Evolutionary conservation across 106 monocot species (phyloP).

Genomic region (Apostasia ramifera): DNA sequence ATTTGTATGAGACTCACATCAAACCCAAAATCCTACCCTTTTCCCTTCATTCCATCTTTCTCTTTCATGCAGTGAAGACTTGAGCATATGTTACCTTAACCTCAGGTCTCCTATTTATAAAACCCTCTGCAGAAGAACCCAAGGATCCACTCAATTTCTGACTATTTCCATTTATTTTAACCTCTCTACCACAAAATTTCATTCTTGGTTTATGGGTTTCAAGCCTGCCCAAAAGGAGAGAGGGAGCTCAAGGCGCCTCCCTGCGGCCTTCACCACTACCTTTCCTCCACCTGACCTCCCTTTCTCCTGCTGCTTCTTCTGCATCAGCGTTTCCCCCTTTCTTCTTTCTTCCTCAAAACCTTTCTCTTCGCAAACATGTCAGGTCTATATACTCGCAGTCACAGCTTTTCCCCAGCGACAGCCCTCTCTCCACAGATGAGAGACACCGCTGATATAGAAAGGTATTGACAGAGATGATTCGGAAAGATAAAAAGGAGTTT

Average conservation of each 20-base stretch:
- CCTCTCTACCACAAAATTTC: neutral
- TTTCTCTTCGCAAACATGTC: conserved; percentile 50
- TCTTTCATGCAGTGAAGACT: conserved; percentile 14
- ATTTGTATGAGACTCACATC: conserved; percentile 4
- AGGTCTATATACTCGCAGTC: conserved; percentile 55
- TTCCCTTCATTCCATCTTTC: conserved; percentile 5
- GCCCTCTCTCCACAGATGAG: conserved; percentile 77
- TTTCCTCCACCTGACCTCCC: conserved; percentile 13
- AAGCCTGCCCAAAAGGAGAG: conserved; percentile 16
- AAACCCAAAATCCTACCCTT: neutral
- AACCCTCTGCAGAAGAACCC: neutral
- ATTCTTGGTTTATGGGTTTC: conserved; percentile 8
- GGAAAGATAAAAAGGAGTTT: neutral
- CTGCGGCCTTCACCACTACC: conserved; percentile 10
- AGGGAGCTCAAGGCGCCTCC: conserved; percentile 4
- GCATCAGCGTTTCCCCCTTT: neutral
- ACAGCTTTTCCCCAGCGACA: conserved; percentile 87
- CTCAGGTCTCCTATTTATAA: conserved; percentile 5
- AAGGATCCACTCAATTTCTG: conserved; percentile 18
- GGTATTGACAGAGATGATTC: conserved; percentile 23
- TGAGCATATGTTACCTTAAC: neutral
- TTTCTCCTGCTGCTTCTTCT: neutral
- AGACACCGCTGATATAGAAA: conserved; percentile 60
- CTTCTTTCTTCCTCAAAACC: conserved; percentile 1
- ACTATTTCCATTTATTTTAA: neutral